Conservation (phyloP, 2,329 filamentous ascomycete species). For the Fusarium cyanostomum region DNA sequence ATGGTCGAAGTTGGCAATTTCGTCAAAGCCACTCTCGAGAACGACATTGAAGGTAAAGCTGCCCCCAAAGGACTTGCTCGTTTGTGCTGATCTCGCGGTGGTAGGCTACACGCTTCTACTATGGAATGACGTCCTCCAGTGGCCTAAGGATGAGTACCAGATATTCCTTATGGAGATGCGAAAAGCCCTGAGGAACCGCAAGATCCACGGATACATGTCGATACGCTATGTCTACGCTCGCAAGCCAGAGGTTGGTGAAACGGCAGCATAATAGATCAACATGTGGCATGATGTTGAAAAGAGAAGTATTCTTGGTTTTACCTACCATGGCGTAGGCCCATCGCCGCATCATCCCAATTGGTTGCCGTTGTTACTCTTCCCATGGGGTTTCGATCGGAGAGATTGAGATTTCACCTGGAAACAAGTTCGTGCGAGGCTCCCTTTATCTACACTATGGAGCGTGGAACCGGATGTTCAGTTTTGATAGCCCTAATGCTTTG, state of each 20-base stretch:
- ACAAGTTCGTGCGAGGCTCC: too few species aligned
- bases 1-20: slow-evolving; percentile 32
- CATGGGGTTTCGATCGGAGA: too few species aligned
- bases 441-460: too few species aligned
- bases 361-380: too few species aligned
- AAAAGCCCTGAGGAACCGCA: slow-evolving; percentile 25
- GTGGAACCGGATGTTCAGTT: too few species aligned
- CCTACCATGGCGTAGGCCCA: too few species aligned
- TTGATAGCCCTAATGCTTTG: too few species aligned
- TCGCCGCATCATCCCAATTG: too few species aligned
- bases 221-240: slow-evolving; percentile 35
- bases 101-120: slow-evolving; percentile 32
- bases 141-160: slow-evolving; percentile 36
- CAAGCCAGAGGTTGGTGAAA: slow-evolving; percentile 13
- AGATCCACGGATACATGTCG: slow-evolving; percentile 29
- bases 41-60: slow-evolving; percentile 32
- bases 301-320: too few species aligned
- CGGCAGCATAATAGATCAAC: not conserved
- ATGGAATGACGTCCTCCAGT: slow-evolving; percentile 33
- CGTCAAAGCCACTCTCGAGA: slow-evolving; percentile 34
- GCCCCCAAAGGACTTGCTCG: rapidly evolving
- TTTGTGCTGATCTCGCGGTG: not conserved
- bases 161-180: slow-evolving; percentile 33
- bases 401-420: too few species aligned
- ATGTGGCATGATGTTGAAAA: too few species aligned